These are phyloP conservation scores for Pestalotiopsis sp. DNA, from an alignment of 2,329 filamentous ascomycete genomes.

Conservation along the genomic window DNA sequence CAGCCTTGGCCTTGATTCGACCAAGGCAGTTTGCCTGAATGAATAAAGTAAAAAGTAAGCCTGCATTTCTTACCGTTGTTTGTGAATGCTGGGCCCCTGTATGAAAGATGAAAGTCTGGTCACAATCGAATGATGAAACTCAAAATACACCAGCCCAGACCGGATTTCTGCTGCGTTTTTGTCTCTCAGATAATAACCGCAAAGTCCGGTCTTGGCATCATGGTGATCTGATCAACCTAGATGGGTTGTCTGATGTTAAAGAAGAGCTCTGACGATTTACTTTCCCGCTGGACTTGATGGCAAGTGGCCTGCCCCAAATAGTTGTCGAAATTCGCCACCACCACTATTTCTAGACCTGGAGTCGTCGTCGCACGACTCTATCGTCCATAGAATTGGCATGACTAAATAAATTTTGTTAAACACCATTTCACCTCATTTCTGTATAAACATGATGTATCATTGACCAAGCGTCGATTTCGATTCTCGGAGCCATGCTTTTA, in stretches of 20 bases:
- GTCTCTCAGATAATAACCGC: slow-evolving; percentile 41
- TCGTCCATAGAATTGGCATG: no score
- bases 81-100: neutral
- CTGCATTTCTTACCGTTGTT: neutral
- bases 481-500: no score
- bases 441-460: no score
- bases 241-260: slow-evolving; percentile 54
- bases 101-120: neutral
- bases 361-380: no score
- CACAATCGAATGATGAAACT: slow-evolving; percentile 53
- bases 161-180: slow-evolving; percentile 27
- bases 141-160: slow-evolving; percentile 17
- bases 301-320: no score
- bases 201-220: slow-evolving; percentile 18
- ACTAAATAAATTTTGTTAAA: no score
- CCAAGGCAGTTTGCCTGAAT: neutral
- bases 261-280: slow-evolving; percentile 60
- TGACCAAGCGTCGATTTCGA: no score
- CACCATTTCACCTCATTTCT: no score
- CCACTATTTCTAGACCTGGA: no score
- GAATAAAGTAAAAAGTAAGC: slow-evolving; percentile 2
- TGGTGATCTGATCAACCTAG: slow-evolving; percentile 37
- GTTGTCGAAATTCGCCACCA: neutral
- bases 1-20: neutral
- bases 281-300: neutral